Conservation (phyloP, 352 stramenopile genomes). For the Thraustochytrium striatum region DNA sequence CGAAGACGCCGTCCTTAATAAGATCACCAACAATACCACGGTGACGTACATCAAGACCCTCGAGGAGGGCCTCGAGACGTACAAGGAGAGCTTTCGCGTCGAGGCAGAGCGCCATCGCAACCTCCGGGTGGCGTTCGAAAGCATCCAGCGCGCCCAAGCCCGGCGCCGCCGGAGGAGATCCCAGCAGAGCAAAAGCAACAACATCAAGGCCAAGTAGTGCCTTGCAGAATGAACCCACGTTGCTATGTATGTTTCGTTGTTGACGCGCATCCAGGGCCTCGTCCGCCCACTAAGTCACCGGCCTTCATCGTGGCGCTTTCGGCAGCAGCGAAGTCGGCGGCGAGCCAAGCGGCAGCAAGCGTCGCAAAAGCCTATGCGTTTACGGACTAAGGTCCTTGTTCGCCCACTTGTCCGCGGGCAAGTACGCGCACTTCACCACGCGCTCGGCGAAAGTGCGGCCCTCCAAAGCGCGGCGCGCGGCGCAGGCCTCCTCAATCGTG, state of each 20-base stretch:
- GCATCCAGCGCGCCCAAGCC: conserved; percentile 12
- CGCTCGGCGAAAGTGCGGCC: conserved; percentile 86
- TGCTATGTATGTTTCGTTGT: too few species aligned
- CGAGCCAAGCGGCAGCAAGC: too few species aligned
- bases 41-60: conserved; percentile 26
- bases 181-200: too few species aligned
- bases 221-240: too few species aligned
- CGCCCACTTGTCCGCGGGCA: conserved; percentile 79
- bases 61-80: conserved; percentile 37
- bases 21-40: conserved; percentile 6
- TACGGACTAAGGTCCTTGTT: too few species aligned
- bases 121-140: conserved; percentile 19
- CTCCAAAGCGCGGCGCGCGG: conserved; percentile 77
- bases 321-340: too few species aligned
- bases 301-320: too few species aligned
- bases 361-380: too few species aligned
- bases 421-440: conserved; percentile 79
- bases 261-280: too few species aligned
- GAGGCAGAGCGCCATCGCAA: conserved; percentile 4
- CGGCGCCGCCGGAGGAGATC: too few species aligned
- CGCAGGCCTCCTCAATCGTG: conserved; percentile 67
- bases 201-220: too few species aligned
- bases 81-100: conserved; percentile 23
- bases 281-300: too few species aligned
- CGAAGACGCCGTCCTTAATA: conserved; percentile 2